Evolutionary conservation across 805 yeast species (phyloP).

Genomic region (Metahyphopichia silvanorum): DNA sequence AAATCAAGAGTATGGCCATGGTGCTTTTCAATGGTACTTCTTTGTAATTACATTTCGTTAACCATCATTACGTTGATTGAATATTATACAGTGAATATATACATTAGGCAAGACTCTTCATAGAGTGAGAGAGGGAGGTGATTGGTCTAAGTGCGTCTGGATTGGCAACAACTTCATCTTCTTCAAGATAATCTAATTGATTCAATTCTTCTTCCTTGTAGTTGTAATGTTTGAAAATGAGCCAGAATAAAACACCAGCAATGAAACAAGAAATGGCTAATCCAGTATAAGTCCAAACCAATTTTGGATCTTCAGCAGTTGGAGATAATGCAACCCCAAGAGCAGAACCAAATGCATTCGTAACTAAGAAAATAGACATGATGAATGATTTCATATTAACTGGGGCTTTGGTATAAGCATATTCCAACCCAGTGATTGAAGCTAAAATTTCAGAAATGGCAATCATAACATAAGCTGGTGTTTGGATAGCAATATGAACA

Average conservation of each 20-base stretch:
- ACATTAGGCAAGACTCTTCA: conserved; percentile 11
- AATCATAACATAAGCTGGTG: conserved; percentile 69
- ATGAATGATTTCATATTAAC: conserved; percentile 61
- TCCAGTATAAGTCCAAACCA: conserved; percentile 66
- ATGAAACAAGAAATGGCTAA: conserved; percentile 56
- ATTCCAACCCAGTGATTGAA: conserved; percentile 77
- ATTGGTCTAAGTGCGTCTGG: conserved; percentile 10
- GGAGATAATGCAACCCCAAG: conserved; percentile 71
- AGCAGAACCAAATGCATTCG: conserved; percentile 76
- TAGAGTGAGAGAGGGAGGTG: conserved; percentile 13
- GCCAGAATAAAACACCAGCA: conserved; percentile 62
- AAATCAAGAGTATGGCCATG: too few species aligned
- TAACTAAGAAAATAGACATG: conserved; percentile 63
- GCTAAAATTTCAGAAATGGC: conserved; percentile 78
- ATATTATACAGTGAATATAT: not conserved
- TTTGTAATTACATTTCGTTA: too few species aligned
- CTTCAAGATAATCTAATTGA: conserved; percentile 39
- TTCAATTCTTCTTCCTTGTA: conserved; percentile 56
- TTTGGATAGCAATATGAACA: conserved; percentile 67
- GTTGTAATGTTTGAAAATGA: conserved; percentile 53
- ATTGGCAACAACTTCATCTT: conserved; percentile 7
- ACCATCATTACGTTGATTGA: too few species aligned
- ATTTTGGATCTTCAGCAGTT: conserved; percentile 64
- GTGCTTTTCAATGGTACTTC: too few species aligned
- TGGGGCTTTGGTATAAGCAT: conserved; percentile 83